Evolutionary conservation across 2,329 filamentous ascomycete species (phyloP), one percentile per base, ranked within the genome.

Genomic region (Knoxdaviesia proteae): DNA sequence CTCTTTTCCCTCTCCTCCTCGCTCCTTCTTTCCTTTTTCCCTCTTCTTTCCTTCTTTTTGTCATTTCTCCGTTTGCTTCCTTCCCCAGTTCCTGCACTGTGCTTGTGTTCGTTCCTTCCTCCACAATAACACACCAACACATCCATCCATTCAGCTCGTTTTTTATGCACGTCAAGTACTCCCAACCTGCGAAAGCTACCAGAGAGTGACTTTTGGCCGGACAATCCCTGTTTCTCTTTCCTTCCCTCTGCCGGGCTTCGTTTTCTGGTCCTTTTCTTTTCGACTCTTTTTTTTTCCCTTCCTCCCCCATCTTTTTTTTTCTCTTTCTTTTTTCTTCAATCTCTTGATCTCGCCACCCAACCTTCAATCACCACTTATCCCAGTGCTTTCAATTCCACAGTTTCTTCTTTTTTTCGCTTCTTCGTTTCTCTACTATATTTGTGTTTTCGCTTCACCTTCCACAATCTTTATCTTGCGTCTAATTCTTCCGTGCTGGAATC

Each of bases 241-340:
- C 20, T 20, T 20, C 20, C 20, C 20, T 20, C 20, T 20, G 20
- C 20, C 20, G 20, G 2, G 2, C 3, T 20, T 20, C 20, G 20
- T 20, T 20, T 20, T 20, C 41, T 39, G 39, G 34, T 32, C 39
- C 34, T 40, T 38, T 31, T 41, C 32, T 39, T 30, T 20, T 36
- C 20, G 37, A 37, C 32, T 42, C 31, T 40, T 46, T 41, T 33
- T 38, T 43, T 43, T 35, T 45, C 41, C 42, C 35, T 45, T 41
- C 29, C 29, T 20, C 31, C 31, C 34, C 39, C 11, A 30, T 36
- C 32, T 39, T 32, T 40, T 36, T 34, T 41, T 29, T 43, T 31
- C 10, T 36, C 35, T 32, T 30, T 5, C 29, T n/a, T 36, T 33
- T 10, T 38, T 38, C 32, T 39, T 43, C 31, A 30, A 11, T n/a